Evolutionary conservation across 805 yeast species (phyloP), one percentile per base, ranked within the genome.

Genomic region (Diddensiella santjacobensis): DNA sequence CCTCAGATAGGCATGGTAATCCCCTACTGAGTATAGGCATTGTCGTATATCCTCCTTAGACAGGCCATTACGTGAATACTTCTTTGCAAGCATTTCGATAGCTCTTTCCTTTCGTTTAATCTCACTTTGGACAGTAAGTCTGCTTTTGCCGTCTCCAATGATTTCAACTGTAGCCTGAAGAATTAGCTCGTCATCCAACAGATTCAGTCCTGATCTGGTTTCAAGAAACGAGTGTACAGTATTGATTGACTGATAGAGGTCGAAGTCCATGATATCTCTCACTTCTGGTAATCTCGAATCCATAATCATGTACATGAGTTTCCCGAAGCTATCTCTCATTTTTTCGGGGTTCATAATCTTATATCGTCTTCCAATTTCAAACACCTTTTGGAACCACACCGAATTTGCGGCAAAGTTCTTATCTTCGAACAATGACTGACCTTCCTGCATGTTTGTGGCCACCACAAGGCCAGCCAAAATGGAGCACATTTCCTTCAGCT

Each of bases 291-390:
- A 65, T 41, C 86, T 69, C 2, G 93, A 85, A 64, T 85, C 95
- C 93, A 86, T 85, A 31, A 84, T 80, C 85, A 85, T 86, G 64
- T 85, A 85, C 68, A 86, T 82, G 49, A 86, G 68, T 58, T 85
- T 84, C 40, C 95, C 95, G 63, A 80, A 86, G 3, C 81, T 81
- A 58, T 82, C 86, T 52, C 89, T 74, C 86, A 86, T 81, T 57
- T 79, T 74, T 56, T 85, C 89, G 0, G 95, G 95, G 59, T 85
- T 85, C 89, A 85, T 82, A 57, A 86, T 81, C 61, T 85, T 85
- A 67, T 85, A 85, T 39, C 93, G 72, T 58, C 93, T 72, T 20
- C 93, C 93, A 51, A 85, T 79, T 65, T 85, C 93, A 62, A 85
- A 85, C 4, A 85, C 70, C 37, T 66, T 67, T 60, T 84, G 74